A percentile compares a stretch with the other conserved stretches of the same genome.
Conservation (phyloP, 2,329 filamentous ascomycete genomes). For the Beauveria sp. region DNA sequence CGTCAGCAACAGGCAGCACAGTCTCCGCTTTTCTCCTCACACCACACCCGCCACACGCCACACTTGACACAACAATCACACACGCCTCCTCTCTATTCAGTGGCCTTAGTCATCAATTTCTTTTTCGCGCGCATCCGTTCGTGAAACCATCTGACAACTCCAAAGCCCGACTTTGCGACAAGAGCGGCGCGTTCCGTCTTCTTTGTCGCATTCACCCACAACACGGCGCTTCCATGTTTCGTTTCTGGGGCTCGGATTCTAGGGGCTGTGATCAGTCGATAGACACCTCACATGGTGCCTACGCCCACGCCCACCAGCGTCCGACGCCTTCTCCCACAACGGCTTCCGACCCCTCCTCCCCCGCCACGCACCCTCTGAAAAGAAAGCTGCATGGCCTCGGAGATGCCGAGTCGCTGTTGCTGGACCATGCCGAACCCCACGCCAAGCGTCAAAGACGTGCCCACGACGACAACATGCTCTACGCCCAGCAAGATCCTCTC, state of each 20-base stretch:
- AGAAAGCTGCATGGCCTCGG: slow-evolving; percentile 30
- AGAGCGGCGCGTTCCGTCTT: slow-evolving; percentile 12
- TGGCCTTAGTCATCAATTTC: slow-evolving; percentile 3
- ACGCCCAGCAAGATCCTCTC: slow-evolving; percentile 18
- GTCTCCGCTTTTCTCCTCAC: slow-evolving; percentile 11
- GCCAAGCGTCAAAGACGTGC: slow-evolving; percentile 34
- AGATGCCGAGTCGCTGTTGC: slow-evolving; percentile 20
- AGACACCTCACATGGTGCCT: slow-evolving; percentile 32
- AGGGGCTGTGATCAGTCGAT: slow-evolving; percentile 48
- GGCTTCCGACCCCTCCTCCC: slow-evolving; percentile 8
- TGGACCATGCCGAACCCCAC: slow-evolving; percentile 20
- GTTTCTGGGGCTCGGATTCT: slow-evolving; percentile 52
- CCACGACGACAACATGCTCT: slow-evolving; percentile 2
- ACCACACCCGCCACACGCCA: slow-evolving; percentile 11
- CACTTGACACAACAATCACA: not conserved
- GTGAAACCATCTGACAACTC: slow-evolving; percentile 3
- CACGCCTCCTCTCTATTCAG: not conserved
- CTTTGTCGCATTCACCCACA: slow-evolving; percentile 3
- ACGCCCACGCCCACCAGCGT: slow-evolving; percentile 23
- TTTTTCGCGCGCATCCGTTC: not conserved
- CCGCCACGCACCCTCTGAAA: slow-evolving; percentile 28
- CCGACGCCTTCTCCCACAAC: slow-evolving; percentile 19
- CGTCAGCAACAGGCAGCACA: slow-evolving; percentile 24
- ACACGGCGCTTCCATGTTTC: slow-evolving; percentile 49
- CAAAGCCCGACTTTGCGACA: slow-evolving; percentile 4